Evolutionary conservation across 2,329 filamentous ascomycete species (phyloP).

Genomic region (Botrytis paeoniae): DNA sequence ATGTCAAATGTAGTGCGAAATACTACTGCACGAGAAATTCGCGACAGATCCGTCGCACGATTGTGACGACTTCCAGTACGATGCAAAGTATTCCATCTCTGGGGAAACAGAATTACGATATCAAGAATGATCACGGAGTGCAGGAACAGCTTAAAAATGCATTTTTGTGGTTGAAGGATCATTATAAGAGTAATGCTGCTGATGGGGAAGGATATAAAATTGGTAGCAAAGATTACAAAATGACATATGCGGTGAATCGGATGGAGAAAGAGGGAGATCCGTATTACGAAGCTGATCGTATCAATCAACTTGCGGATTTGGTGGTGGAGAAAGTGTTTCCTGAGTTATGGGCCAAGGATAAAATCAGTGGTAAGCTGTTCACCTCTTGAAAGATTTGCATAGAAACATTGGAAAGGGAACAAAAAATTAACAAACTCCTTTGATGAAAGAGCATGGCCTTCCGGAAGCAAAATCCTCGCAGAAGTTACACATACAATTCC

Average conservation of each 20-base stretch:
- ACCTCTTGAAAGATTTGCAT: too few species aligned
- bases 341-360: not conserved
- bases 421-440: too few species aligned
- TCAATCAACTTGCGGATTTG: not conserved
- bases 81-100: not conserved
- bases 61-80: not conserved
- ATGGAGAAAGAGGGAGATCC: not conserved
- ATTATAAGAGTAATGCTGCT: not conserved
- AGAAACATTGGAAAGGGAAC: too few species aligned
- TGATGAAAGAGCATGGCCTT: not conserved
- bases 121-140: not conserved
- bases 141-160: not conserved
- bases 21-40: not conserved
- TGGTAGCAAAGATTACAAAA: not conserved
- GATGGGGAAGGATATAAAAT: not conserved
- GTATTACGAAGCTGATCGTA: not conserved
- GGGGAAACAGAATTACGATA: not conserved
- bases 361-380: not conserved
- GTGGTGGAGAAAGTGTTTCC: not conserved
- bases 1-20: not conserved
- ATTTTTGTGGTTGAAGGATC: not conserved
- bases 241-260: not conserved
- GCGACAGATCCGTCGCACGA: not conserved
- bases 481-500: not conserved
- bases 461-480: not conserved